Base-by-base conservation (phyloP, 2,329 filamentous ascomycete species). In the Cercospora janseana region DNA sequence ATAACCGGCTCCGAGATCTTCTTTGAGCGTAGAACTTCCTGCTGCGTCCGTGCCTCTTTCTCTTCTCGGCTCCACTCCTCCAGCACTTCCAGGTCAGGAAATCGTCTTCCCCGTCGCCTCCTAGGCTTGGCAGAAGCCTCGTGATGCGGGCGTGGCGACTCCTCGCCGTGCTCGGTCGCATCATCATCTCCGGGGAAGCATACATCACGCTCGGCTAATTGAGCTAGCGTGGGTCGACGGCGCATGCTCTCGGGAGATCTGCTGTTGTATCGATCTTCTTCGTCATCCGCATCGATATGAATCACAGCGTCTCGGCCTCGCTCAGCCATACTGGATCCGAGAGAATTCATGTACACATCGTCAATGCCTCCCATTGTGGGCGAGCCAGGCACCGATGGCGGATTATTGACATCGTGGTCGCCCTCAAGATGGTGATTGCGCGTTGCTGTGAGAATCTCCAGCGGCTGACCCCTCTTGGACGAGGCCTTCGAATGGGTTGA, bases 1-100 rank as follows among this genome's bases (percentile, higher is more conserved):
- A 97, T 81, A 63, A 96, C 84, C 7, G 93, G 93, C 66, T 98
- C 93, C 4, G 86, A 94, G 58, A 97, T 92, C 68, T 87, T 93
- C 73, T 95, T 95, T 38, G 87, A 86, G 3, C 90, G 83, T 31
- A 88, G 81, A 47, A 87, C 88, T 50, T 93, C 88, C 43, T 75
- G 70, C 20, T 66, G 63, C 46, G 81, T 92, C 45, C 88, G 81
- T 51, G 85, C 85, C 66, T 95, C 90, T 69, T 95, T 95, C 69
- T 98, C 93, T 59, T 92, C 83, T 3, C 80, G 80, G 55, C 86
- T 89, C 91, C 91, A 98, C 57, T 95, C 88, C 52, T 96, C 88
- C 8, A 98, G 73, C 4, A 88, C 81, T 1, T 81, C 75, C 12
- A 97, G 73, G 66, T 97, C 90, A 0, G 93, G 93, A 90, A 91